Base-by-base conservation (phyloP, 2,329 filamentous ascomycete genomes). In the Trichophyton simii region DNA sequence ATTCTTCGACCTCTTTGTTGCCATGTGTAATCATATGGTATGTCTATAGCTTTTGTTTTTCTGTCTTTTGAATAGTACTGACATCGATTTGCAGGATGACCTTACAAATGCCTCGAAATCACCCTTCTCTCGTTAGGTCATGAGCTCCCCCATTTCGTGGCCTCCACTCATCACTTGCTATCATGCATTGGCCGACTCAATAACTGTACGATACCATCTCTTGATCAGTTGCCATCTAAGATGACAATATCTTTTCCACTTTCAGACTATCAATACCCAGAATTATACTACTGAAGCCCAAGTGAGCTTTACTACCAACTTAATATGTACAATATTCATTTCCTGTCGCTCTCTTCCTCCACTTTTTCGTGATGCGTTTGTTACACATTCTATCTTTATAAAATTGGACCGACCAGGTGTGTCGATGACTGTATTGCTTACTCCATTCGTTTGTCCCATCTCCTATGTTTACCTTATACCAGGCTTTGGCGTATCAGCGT, bases 1-100 rank as follows among this genome's bases (percentile, higher is more conserved):
- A 63, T 96, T 95, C 78, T 96, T 96, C 72, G 91, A 96, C 71
- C 79, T 96, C 52, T 96, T 96, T 72, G 91, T 96, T 58, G 90
- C 91, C 18, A 84, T 96, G 76, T 91, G 88, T 76, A 95, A 96
- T 72, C 89, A 95, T 71, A 88, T 95, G 70, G 89, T 80, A 84
- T 72, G 87, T 75, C 62, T 54, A 46, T n/a, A 59, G 13, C 11
- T 22, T 15, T 48, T 41, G 34, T 3, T 46, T 15, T 44, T 61
- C 52, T 55, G 66, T 68, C 62, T 63, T 3, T 58, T 13, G n/a
- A 11, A 0, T 64, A 46, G 9, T 61, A 6, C 22, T 46, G 44
- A 48, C 41, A 60, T 54, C 25, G 41, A 28, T 18, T 38, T 62
- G 6, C 57, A 71, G 70, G 70, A 71, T 63, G 70, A 70, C 41